Percentiles rank a stretch among this genome's conserved stretches.
Evolutionary conservation across 352 stramenopile genomes (phyloP).

Genomic region (Plasmopara halstedii): DNA sequence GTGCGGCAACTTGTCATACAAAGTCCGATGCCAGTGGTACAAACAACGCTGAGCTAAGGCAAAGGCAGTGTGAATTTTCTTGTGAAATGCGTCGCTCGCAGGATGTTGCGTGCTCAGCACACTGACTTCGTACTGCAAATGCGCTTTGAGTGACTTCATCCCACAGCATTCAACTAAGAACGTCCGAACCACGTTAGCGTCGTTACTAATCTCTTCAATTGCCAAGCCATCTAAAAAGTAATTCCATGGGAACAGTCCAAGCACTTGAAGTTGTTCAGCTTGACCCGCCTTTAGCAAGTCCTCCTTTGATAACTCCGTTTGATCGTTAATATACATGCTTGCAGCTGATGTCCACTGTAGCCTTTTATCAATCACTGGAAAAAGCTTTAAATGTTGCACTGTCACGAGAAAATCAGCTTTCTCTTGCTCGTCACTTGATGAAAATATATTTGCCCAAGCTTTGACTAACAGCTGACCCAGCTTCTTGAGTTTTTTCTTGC

Average conservation of each 20-base stretch:
- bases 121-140: conserved; percentile 47
- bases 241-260: conserved; percentile 46
- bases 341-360: conserved; percentile 12
- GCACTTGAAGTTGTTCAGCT: conserved; percentile 22
- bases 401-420: conserved; percentile 15
- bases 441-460: conserved; percentile 20
- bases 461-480: conserved; percentile 18
- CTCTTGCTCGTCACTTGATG: conserved; percentile 2
- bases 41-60: conserved; percentile 46
- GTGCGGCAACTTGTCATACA: conserved; percentile 40
- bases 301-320: conserved; percentile 30
- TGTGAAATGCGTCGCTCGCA: conserved; percentile 22
- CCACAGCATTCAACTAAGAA: conserved; percentile 44
- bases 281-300: conserved; percentile 17
- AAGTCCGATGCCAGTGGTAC: conserved; percentile 30
- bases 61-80: conserved; percentile 22
- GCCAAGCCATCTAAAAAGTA: conserved; percentile 28
- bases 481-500: conserved; percentile 25
- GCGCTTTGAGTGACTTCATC: conserved; percentile 39
- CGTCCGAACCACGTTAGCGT: conserved; percentile 7
- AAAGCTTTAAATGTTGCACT: conserved; percentile 25
- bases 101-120: conserved; percentile 26
- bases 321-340: conserved; percentile 64
- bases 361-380: conserved; percentile 19
- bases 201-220: neutral